Evolutionary conservation across 257 asterid genomes (phyloP), one percentile per base, ranked within the genome.

Genomic region (Solanum raphanifolium): DNA sequence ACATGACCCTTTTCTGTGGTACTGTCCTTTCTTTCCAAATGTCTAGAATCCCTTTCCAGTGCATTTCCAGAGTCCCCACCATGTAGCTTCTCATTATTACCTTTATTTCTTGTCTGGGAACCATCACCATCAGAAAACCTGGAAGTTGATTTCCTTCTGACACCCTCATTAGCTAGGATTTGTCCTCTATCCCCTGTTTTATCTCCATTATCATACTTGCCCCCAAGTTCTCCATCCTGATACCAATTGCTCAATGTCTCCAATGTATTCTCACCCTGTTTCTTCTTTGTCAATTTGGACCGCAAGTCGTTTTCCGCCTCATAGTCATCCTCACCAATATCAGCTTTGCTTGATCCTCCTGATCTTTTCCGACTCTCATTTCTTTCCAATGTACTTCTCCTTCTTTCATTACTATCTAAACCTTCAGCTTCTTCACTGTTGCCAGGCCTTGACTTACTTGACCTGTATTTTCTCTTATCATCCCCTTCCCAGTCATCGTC

Each of bases 171-270:
- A 89, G 92, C 90, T 88, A 86, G 92, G 89, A 88, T 79, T 41
- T 41, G 62, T 83, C 91, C 93, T 88, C 93, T 93, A 91, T 89
- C 91, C 91, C 89, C 97, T 89, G 91, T 85, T 89, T 90, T 93
- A 62, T 93, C 95, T 71, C 90, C 93, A 73, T 83, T 87, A 13
- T 93, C 98, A 88, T 84, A 68, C 91, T 93, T 95, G 87, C 87
- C 88, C 71, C 94, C 98, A 85, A 87, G 91, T 88, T 97, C 98
- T 76, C 96, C 98, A 90, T 96, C 99, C 88, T 91, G 95, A 89
- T 95, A 95, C 98, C 98, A 95, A 92, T 94, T 92, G 89, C 98
- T 92, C 90, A 96, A 90, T 60, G 91, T 95, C 90, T 96, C 98
- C 89, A 97, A 88, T 13, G 98, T 91, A 89, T 89, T 94, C 88